Evolutionary conservation across 805 yeast genomes (phyloP), one percentile per base, ranked within the genome.

Genomic region (Candida berthetii): DNA sequence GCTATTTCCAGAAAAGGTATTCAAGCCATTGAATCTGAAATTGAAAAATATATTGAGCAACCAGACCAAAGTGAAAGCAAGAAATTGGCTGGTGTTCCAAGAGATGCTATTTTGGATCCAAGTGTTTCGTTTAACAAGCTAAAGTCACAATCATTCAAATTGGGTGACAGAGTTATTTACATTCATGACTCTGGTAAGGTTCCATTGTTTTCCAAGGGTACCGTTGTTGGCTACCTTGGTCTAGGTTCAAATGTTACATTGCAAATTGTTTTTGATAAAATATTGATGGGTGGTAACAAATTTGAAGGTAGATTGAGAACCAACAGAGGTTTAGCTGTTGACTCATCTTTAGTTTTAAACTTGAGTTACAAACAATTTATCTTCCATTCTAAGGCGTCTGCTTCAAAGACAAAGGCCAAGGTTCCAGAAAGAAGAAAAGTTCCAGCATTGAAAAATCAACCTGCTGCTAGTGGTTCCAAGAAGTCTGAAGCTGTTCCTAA

Each of bases 121-220:
- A 63, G 75, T 25, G 78, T 73, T 32, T 86, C 96, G 1, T 76
- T 76, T 55, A 81, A 83, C 53, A 69, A 80, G 48, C 71, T 93
- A 49, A 76, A 83, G 42, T 71, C 73, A 33, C 99, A 93, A 66
- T 65, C 71, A 36, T 93, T 93, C 58, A 72, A 75, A 24, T 69
- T 93, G 18, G 99, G 99, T 53, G 97, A 93, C 56, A 76, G 99
- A 46, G 87, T 93, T 25, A 74, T 85, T 19, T 89, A 86, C 50
- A 85, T 88, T 18, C 83, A 84, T 52, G 85, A 82, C 52, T 79
- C 85, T 19, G 98, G 98, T 39, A 88, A 86, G 55, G 96, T 90
- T 14, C 96, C 96, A 22, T 64, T 82, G 42, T 88, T 84, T 57
- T 74, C 86, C 20, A 84, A 84, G 54, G 99, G 99, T 59, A 89